Evolutionary conservation across 495 filamentous ascomycete genomes (phyloP).

Genomic region (Letharia lupina): DNA sequence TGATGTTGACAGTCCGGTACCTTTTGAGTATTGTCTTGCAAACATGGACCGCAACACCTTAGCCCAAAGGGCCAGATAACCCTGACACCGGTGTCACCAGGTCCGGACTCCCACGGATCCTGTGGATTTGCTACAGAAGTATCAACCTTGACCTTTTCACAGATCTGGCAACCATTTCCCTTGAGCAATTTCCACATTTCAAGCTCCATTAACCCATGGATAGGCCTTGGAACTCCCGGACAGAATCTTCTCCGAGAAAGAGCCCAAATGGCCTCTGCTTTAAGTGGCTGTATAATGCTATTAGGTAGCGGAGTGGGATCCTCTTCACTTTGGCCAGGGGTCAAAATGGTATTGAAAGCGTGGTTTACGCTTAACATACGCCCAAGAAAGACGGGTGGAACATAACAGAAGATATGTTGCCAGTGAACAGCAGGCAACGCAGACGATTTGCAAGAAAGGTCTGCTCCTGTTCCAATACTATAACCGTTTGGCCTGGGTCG

Average conservation of each 20-base stretch:
- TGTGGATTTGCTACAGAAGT: conserved; percentile 16
- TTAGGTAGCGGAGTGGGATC: conserved; percentile 19
- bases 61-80: conserved; percentile 59
- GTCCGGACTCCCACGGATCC: conserved; percentile 43
- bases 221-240: conserved; percentile 40
- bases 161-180: conserved; percentile 39
- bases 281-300: conserved; percentile 29
- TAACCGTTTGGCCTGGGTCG: conserved; percentile 14
- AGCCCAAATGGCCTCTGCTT: conserved; percentile 40
- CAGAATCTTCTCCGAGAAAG: conserved; percentile 34
- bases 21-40: conserved; percentile 49
- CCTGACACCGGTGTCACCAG: conserved; percentile 43
- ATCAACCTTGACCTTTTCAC: conserved; percentile 26
- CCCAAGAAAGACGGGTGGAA: conserved; percentile 30
- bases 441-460: conserved; percentile 13
- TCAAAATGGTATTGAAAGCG: conserved; percentile 32
- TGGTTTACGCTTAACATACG: conserved; percentile 29
- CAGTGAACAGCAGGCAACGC: conserved; percentile 30
- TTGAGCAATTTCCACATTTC: conserved; percentile 42
- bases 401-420: conserved; percentile 32
- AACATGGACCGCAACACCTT: conserved; percentile 53
- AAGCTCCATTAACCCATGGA: conserved; percentile 35
- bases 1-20: conserved; percentile 34
- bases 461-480: background rate
- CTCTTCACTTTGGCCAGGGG: conserved; percentile 24